Evolutionary conservation across 2,329 filamentous ascomycete genomes (phyloP).

Genomic region (Hypoxylon sp.): DNA sequence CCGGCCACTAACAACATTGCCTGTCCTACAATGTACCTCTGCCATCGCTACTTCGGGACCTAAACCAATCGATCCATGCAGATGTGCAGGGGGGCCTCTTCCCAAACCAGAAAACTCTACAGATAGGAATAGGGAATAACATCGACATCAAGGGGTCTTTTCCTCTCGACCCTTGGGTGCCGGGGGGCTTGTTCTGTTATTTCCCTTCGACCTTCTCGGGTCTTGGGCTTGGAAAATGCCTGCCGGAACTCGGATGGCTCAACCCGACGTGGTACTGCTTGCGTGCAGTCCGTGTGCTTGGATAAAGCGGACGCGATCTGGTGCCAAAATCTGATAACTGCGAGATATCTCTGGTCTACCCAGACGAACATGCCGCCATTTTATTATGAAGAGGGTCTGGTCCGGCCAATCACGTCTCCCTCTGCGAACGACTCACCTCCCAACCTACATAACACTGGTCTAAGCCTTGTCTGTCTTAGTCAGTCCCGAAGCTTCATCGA

Average conservation of each 20-base stretch:
- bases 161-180: constrained; percentile 8
- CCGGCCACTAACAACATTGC: constrained; percentile 16
- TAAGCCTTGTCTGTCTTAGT: constrained; percentile 46
- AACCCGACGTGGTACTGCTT: constrained; percentile 33
- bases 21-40: constrained; percentile 5
- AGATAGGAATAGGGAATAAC: constrained; percentile 8
- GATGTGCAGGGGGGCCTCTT: constrained; percentile 5
- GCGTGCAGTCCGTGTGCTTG: constrained; percentile 33
- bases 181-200: constrained; percentile 16
- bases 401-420: constrained; percentile 24
- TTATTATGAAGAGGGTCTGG: constrained; percentile 28
- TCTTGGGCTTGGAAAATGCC: constrained; percentile 23
- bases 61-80: constrained; percentile 32
- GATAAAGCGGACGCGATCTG: constrained; percentile 40
- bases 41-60: constrained; percentile 17
- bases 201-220: constrained; percentile 16
- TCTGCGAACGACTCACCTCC: constrained; percentile 7
- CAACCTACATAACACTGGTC: constrained; percentile 26
- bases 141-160: constrained; percentile 19
- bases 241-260: constrained; percentile 40
- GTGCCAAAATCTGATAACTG: constrained; percentile 37
- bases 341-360: constrained; percentile 11
- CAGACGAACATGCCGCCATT: constrained; percentile 31
- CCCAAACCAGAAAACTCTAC: constrained; percentile 7
- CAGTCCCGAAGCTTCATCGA: constrained; percentile 33